Percentiles rank a stretch among this genome's conserved stretches.
Conservation (phyloP, 2,329 filamentous ascomycete genomes). For the Penicillium sp. region DNA sequence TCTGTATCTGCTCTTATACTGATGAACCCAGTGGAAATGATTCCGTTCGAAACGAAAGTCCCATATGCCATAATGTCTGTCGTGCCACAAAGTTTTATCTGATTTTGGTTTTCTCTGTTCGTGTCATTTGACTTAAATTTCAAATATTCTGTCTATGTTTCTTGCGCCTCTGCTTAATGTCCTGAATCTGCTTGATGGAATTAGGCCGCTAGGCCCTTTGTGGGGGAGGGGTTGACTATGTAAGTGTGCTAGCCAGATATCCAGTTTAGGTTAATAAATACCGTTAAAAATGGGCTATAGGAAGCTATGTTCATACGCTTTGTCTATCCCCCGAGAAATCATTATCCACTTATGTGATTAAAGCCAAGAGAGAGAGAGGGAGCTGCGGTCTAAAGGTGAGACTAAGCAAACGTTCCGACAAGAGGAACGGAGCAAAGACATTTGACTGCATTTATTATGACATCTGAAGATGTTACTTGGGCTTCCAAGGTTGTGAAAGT, state of each 20-base stretch:
- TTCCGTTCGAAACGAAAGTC: neutral
- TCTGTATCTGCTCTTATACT: slow-evolving; percentile 1
- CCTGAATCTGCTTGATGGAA: neutral
- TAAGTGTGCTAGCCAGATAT: slow-evolving; percentile 7
- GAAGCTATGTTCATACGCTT: neutral
- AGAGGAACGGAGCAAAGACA: neutral
- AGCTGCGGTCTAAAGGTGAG: neutral
- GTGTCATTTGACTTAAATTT: neutral
- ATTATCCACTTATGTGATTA: too few species aligned
- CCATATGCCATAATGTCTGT: slow-evolving; percentile 1
- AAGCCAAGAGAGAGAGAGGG: neutral
- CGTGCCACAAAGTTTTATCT: neutral
- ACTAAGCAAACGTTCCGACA: neutral
- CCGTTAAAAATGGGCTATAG: neutral
- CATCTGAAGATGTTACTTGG: neutral
- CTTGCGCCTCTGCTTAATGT: neutral
- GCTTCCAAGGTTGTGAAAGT: neutral
- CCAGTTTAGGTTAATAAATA: slow-evolving; percentile 2
- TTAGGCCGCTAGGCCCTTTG: neutral
- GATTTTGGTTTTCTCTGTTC: neutral
- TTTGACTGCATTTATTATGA: neutral
- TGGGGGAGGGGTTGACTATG: neutral
- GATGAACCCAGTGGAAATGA: neutral
- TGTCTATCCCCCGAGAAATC: neutral
- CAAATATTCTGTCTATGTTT: neutral